Percentiles rank a stretch among this genome's conserved stretches.
phyloP scores from a whole-genome alignment of 2,329 filamentous ascomycete species.

The Rhynchosporium secalis region DNA sequence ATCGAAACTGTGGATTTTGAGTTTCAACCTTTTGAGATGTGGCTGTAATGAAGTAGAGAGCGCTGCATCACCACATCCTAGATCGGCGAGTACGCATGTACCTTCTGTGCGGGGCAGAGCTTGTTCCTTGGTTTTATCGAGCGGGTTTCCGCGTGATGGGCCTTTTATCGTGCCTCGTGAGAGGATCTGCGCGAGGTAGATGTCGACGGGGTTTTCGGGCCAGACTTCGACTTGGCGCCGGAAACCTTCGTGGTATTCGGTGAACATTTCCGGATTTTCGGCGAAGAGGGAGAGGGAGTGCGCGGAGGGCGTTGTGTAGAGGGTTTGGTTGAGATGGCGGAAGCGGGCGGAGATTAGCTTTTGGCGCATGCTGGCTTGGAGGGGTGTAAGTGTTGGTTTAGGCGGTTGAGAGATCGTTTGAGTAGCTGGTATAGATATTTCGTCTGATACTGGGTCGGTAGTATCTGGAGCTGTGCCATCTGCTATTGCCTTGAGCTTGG shows the following conservation, averaged over 20 bases:
- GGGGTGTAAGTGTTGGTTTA: constrained; percentile 72
- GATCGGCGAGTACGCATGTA: constrained; percentile 78
- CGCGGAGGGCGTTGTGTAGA: constrained; percentile 87
- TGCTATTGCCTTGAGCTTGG: constrained; percentile 21
- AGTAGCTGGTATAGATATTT: constrained; percentile 26
- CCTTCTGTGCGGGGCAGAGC: constrained; percentile 70
- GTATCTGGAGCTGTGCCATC: constrained; percentile 11
- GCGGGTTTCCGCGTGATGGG: constrained; percentile 22
- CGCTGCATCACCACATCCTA: constrained; percentile 90
- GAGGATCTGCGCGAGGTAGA: constrained; percentile 73
- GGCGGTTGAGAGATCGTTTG: constrained; percentile 43
- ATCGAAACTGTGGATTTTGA: constrained; percentile 83
- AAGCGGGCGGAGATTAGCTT: constrained; percentile 95
- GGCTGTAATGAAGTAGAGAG: constrained; percentile 69
- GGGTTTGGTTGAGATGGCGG: constrained; percentile 93
- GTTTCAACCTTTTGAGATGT: constrained; percentile 63
- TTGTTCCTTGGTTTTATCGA: constrained; percentile 24
- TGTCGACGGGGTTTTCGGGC: constrained; percentile 94
- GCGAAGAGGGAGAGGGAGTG: constrained; percentile 83
- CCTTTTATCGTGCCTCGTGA: constrained; percentile 58
- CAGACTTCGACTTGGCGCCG: constrained; percentile 92
- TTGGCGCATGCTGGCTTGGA: constrained; percentile 90
- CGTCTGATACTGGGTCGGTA: constrained; percentile 15
- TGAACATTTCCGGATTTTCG: constrained; percentile 87
- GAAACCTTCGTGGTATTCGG: constrained; percentile 95